Conservation (phyloP, 768 basidiomycete species). For the Pleurotus platypus region DNA sequence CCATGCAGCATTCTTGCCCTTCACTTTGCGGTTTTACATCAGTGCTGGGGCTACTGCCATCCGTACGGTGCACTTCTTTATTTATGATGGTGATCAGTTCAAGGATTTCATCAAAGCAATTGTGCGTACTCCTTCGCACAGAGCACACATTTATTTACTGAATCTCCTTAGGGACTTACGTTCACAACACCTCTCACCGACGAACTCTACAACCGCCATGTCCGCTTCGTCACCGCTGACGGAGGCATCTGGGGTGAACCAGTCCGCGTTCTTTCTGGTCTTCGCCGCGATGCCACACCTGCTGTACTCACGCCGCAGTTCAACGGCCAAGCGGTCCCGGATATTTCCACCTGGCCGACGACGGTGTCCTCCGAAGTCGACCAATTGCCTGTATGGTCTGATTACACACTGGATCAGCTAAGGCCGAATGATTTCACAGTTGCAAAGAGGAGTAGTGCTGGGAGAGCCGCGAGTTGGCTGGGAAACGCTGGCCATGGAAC, state of each 20-base stretch:
- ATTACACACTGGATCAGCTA: slow-evolving; percentile 33
- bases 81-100: slow-evolving; percentile 33
- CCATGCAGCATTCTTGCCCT: slow-evolving; percentile 31
- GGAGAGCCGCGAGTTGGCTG: slow-evolving; percentile 24
- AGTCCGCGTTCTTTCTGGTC: slow-evolving; percentile 30
- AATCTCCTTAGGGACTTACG: slow-evolving; percentile 21
- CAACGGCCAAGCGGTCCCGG: slow-evolving; percentile 27
- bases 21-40: slow-evolving; percentile 32
- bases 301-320: slow-evolving; percentile 33
- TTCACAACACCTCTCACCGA: slow-evolving; percentile 31
- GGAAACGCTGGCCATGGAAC: slow-evolving; percentile 28
- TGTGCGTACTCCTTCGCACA: slow-evolving; percentile 10
- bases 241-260: slow-evolving; percentile 37
- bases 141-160: not conserved
- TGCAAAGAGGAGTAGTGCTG: slow-evolving; percentile 25
- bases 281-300: slow-evolving; percentile 33
- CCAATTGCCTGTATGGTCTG: slow-evolving; percentile 30
- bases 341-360: slow-evolving; percentile 31
- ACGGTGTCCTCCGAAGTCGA: slow-evolving; percentile 26
- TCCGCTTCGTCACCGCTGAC: slow-evolving; percentile 28
- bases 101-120: slow-evolving; percentile 36
- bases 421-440: slow-evolving; percentile 26
- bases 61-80: slow-evolving; percentile 33
- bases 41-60: slow-evolving; percentile 28
- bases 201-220: slow-evolving; percentile 29